A percentile compares a stretch with the other conserved stretches of the same genome.
Evolutionary conservation across 2,329 filamentous ascomycete genomes (phyloP).

Genomic region (Colletotrichum costaricense): DNA sequence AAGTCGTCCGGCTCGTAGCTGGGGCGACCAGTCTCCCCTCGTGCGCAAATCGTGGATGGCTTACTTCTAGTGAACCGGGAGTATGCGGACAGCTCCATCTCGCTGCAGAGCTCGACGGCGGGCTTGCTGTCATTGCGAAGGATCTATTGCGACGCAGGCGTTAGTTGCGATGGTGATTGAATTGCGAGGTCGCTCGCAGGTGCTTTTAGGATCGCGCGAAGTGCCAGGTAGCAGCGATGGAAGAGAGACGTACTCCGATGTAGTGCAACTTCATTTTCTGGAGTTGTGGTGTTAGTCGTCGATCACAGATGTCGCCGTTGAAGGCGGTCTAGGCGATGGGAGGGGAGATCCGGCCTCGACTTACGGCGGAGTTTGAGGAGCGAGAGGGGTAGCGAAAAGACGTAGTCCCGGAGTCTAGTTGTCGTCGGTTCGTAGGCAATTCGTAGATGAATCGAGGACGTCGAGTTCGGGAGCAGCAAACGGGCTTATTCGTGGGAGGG

Average conservation of each 20-base stretch:
- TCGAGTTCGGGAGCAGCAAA: not conserved
- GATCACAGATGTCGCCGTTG: not conserved
- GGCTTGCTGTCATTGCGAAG: constrained; percentile 83
- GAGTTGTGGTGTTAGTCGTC: constrained; percentile 11
- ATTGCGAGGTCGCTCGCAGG: not conserved
- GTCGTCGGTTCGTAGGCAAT: not conserved
- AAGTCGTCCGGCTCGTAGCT: not conserved
- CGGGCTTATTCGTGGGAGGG: constrained; percentile 3
- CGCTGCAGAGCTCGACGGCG: constrained; percentile 79
- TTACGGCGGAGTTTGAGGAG: constrained; percentile 30
- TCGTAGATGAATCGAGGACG: not conserved
- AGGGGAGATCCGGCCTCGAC: constrained; percentile 8
- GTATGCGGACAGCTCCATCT: constrained; percentile 82
- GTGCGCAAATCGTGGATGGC: constrained; percentile 38
- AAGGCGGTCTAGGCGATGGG: constrained; percentile 17
- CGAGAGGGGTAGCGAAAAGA: not conserved
- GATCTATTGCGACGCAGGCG: constrained; percentile 63
- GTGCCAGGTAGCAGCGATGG: constrained; percentile 36
- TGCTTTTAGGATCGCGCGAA: not conserved
- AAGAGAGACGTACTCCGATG: constrained; percentile 75
- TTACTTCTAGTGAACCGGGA: constrained; percentile 83
- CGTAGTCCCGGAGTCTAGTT: not conserved
- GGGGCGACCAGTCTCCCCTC: not conserved
- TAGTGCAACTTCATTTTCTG: constrained; percentile 85
- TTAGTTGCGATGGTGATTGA: constrained; percentile 14